Conservation (phyloP, 768 basidiomycete genomes). For the Phylloporus sp. region DNA sequence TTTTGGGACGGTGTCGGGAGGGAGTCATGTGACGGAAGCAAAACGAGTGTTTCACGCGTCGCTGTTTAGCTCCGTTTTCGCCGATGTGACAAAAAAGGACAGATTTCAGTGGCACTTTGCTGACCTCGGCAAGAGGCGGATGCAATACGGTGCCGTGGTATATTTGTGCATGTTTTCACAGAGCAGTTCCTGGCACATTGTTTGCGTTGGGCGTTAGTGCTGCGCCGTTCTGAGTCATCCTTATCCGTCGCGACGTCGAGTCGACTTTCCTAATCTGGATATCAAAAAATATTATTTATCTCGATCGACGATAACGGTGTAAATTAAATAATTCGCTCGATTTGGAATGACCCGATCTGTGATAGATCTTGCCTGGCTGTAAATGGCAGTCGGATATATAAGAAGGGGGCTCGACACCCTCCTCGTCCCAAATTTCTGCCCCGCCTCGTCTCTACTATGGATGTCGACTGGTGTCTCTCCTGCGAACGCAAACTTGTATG, state of each 20-base stretch:
- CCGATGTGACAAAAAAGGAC: slow-evolving; percentile 16
- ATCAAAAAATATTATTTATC: slow-evolving; percentile 5
- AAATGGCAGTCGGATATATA: slow-evolving; percentile 31
- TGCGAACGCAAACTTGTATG: slow-evolving; percentile 59
- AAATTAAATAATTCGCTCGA: slow-evolving; percentile 32
- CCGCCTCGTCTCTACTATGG: slow-evolving; percentile 36
- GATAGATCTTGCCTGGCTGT: slow-evolving; percentile 15
- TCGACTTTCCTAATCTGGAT: background rate
- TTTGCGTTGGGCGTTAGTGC: slow-evolving; percentile 17
- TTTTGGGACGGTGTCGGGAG: slow-evolving; percentile 6
- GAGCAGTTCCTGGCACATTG: slow-evolving; percentile 19
- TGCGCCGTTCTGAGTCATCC: slow-evolving; percentile 20
- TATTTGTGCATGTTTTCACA: slow-evolving; percentile 10
- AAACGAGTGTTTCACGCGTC: background rate
- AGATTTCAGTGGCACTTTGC: slow-evolving; percentile 4
- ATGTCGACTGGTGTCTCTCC: slow-evolving; percentile 68
- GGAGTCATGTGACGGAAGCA: background rate
- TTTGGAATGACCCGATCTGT: slow-evolving; percentile 20
- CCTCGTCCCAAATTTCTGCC: background rate
- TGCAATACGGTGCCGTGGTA: slow-evolving; percentile 26
- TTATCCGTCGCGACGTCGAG: slow-evolving; percentile 1
- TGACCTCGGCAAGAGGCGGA: background rate
- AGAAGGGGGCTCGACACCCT: slow-evolving; percentile 22
- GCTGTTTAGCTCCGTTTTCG: slow-evolving; percentile 20
- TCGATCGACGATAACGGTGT: slow-evolving; percentile 34